phyloP scores from a whole-genome alignment of 345 rosid genomes.

The Salix arbutifolia region DNA sequence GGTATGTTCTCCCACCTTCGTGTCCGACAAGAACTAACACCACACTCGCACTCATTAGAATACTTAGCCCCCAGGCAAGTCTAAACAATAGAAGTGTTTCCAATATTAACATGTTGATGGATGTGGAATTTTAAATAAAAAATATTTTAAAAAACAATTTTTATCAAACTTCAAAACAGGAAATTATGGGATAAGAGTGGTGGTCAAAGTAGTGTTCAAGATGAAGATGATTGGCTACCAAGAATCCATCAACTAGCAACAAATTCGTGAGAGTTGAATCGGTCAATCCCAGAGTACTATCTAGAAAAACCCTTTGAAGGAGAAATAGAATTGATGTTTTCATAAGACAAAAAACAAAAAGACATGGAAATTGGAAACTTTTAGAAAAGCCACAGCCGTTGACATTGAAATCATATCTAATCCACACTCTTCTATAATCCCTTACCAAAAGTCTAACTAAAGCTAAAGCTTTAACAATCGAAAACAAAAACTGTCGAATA shows the following conservation, averaged over 20 bases:
- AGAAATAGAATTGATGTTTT: neutral
- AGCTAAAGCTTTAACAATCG: neutral
- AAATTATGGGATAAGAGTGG: no score
- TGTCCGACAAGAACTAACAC: neutral
- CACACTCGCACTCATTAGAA: neutral
- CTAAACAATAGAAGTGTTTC: no score
- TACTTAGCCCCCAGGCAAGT: neutral
- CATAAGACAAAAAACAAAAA: no score
- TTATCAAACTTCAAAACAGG: no score
- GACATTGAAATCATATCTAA: constrained; percentile 29
- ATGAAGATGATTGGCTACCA: neutral
- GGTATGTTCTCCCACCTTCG: neutral
- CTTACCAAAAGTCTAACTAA: neutral
- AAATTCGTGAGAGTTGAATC: no score
- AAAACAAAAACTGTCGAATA: neutral
- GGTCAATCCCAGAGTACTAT: no score
- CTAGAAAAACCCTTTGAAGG: no score
- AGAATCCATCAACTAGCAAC: no score
- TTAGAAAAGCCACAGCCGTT: constrained; percentile 12
- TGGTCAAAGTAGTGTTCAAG: constrained; percentile 1
- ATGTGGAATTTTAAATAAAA: neutral
- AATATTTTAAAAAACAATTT: no score
- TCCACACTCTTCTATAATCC: neutral
- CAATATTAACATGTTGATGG: neutral
- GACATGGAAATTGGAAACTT: no score